These are phyloP conservation scores for Mentha longifolia DNA, from an alignment of 257 asterid species.

Conservation along the genomic window DNA sequence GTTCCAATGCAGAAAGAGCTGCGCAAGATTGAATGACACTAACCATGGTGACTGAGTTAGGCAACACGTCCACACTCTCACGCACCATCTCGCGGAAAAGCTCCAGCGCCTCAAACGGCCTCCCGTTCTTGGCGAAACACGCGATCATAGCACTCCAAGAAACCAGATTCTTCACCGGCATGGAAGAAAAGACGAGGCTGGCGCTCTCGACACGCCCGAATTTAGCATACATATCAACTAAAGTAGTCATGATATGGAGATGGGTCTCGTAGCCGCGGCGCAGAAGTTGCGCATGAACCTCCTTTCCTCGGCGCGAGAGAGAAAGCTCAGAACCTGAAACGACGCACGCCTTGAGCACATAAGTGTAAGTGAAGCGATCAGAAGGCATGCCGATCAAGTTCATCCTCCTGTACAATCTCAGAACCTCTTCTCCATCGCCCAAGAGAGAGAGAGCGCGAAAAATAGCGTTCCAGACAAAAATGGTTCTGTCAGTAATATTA, in stretches of 20 bases:
- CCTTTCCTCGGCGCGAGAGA: constrained; percentile 51
- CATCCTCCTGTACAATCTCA: constrained; percentile 64
- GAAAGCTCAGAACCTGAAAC: constrained; percentile 50
- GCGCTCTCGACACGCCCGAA: constrained; percentile 68
- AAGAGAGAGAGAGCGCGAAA: constrained; percentile 72
- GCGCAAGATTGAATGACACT: constrained; percentile 92
- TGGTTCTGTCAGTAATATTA: constrained; percentile 52
- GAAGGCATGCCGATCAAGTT: constrained; percentile 60
- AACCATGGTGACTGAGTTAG: constrained; percentile 94
- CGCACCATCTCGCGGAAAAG: constrained; percentile 71
- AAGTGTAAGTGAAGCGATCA: constrained; percentile 90
- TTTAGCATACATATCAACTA: constrained; percentile 81
- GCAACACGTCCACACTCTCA: constrained; percentile 52
- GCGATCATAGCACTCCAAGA: constrained; percentile 96
- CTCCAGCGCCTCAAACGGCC: constrained; percentile 68
- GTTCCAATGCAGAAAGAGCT: constrained; percentile 77
- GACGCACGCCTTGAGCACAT: constrained; percentile 85
- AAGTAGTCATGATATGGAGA: constrained; percentile 86
- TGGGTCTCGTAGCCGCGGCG: constrained; percentile 74
- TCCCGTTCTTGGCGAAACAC: constrained; percentile 73
- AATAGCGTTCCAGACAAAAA: constrained; percentile 81
- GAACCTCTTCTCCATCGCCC: constrained; percentile 76
- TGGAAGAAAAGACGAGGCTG: constrained; percentile 50
- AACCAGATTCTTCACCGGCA: constrained; percentile 77
- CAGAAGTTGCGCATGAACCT: constrained; percentile 75